Evolutionary conservation across 495 filamentous ascomycete genomes (phyloP).

Genomic region (Penicillium tannophilum): DNA sequence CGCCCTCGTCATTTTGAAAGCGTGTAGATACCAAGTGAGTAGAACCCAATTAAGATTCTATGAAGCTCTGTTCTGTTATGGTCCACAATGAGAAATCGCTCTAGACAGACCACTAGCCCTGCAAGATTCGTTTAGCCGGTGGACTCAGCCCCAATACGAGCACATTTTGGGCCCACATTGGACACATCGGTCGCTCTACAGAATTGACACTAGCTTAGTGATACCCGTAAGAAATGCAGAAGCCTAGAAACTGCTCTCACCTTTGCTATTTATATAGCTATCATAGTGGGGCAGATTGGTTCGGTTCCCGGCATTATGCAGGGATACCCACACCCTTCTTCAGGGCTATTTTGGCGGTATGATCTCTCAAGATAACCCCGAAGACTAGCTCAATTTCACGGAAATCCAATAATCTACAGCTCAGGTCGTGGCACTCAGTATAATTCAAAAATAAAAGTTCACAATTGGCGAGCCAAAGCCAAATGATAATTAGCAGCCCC

Average conservation of each 20-base stretch:
- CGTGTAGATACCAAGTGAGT: too few relatives aligned
- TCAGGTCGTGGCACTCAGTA: too few relatives aligned
- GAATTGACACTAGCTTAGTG: background rate
- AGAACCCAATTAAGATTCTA: too few relatives aligned
- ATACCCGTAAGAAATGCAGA: background rate
- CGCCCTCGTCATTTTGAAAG: background rate
- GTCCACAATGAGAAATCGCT: too few relatives aligned
- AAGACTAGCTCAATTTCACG: background rate
- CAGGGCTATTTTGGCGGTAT: background rate
- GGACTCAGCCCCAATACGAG: too few relatives aligned
- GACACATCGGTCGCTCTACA: background rate
- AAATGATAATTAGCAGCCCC: background rate
- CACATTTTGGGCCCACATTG: too few relatives aligned
- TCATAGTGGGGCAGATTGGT: background rate
- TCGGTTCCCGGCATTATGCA: too few relatives aligned
- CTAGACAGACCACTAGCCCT: too few relatives aligned
- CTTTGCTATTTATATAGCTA: background rate
- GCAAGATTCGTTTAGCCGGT: too few relatives aligned
- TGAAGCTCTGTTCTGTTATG: too few relatives aligned
- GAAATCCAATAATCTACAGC: too few relatives aligned
- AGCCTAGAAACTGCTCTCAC: background rate
- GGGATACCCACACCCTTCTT: background rate
- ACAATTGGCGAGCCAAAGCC: background rate
- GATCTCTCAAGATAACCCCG: background rate
- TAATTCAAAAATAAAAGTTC: background rate